A percentile compares a stretch with the other conserved stretches of the same genome.
phyloP scores from a whole-genome alignment of 208 protist genomes.

The Leishmania turanica region DNA sequence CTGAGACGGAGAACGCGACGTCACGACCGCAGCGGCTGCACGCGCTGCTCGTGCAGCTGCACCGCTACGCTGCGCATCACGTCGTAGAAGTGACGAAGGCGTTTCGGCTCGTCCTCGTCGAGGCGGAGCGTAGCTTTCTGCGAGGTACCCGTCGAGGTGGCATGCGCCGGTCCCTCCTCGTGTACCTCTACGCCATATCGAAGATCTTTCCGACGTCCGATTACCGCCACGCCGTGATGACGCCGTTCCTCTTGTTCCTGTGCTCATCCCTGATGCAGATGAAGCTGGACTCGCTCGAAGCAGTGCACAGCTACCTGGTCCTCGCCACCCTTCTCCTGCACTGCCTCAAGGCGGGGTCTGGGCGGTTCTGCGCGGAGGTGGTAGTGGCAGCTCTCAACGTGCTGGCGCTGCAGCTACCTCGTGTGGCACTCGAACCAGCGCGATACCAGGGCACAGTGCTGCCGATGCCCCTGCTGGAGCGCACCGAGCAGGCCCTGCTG shows the following conservation, averaged over 20 bases:
- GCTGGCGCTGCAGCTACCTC: slow-evolving; percentile 73
- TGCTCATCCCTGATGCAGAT: slow-evolving; percentile 71
- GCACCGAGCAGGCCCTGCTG: slow-evolving; percentile 42
- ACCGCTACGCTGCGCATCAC: slow-evolving; percentile 57
- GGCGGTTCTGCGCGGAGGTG: slow-evolving; percentile 67
- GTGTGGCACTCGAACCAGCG: slow-evolving; percentile 47
- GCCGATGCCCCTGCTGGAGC: slow-evolving; percentile 65
- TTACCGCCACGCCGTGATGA: slow-evolving; percentile 82
- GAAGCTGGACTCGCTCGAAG: slow-evolving; percentile 45
- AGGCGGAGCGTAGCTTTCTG: slow-evolving; percentile 70
- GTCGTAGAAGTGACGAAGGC: slow-evolving; percentile 60
- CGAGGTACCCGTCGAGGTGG: slow-evolving; percentile 35
- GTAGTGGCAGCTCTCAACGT: slow-evolving; percentile 73
- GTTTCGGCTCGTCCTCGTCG: slow-evolving; percentile 76
- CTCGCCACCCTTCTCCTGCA: slow-evolving; percentile 50
- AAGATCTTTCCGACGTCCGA: slow-evolving; percentile 79
- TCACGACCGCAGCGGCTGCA: slow-evolving; percentile 34
- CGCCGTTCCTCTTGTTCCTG: slow-evolving; percentile 74
- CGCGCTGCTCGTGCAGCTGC: slow-evolving; percentile 45
- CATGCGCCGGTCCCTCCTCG: slow-evolving; percentile 36
- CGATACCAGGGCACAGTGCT: slow-evolving; percentile 60
- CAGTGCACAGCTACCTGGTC: slow-evolving; percentile 56
- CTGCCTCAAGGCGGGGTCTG: slow-evolving; percentile 33
- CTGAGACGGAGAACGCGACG: not conserved
- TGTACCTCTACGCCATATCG: slow-evolving; percentile 68